phyloP scores from a whole-genome alignment of 2,329 filamentous ascomycete species.

The Botrytis porri region DNA sequence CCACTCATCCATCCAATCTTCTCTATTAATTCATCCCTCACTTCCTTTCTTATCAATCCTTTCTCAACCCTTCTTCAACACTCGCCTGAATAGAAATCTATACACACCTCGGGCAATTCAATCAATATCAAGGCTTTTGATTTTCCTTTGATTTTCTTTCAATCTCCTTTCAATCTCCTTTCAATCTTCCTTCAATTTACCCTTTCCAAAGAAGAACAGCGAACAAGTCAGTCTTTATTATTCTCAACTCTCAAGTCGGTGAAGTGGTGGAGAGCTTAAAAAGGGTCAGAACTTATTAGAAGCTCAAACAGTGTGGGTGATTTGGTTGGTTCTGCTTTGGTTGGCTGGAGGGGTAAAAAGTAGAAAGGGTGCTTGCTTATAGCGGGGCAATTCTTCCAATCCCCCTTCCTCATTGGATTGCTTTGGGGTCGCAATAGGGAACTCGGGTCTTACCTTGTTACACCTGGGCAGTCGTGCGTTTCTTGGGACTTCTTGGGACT shows the following conservation, averaged over 20 bases:
- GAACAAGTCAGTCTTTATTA: background rate
- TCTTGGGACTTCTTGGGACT: conserved; percentile 1
- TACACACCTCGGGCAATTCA: background rate
- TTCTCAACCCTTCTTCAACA: background rate
- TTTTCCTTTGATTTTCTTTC: background rate
- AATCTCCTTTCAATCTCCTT: too few relatives aligned
- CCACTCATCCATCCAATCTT: background rate
- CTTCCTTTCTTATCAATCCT: background rate
- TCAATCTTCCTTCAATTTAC: background rate
- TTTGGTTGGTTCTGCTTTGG: background rate
- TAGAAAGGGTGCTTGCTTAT: background rate
- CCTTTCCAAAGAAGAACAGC: background rate
- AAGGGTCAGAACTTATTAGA: background rate
- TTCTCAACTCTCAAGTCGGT: background rate
- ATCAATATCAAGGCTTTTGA: background rate
- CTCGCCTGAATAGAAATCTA: background rate
- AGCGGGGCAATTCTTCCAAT: background rate
- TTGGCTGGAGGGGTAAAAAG: conserved; percentile 1
- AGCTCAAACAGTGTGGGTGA: background rate
- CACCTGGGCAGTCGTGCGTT: conserved; percentile 11
- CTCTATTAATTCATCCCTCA: background rate
- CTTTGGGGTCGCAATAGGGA: background rate
- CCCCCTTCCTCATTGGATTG: background rate
- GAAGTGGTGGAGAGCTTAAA: background rate
- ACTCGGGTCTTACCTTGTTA: conserved; percentile 12